A percentile compares a stretch with the other conserved stretches of the same genome.
These are phyloP conservation scores for Cyberlindnera maritima DNA, from an alignment of 805 yeast genomes.

Conservation along the genomic window DNA sequence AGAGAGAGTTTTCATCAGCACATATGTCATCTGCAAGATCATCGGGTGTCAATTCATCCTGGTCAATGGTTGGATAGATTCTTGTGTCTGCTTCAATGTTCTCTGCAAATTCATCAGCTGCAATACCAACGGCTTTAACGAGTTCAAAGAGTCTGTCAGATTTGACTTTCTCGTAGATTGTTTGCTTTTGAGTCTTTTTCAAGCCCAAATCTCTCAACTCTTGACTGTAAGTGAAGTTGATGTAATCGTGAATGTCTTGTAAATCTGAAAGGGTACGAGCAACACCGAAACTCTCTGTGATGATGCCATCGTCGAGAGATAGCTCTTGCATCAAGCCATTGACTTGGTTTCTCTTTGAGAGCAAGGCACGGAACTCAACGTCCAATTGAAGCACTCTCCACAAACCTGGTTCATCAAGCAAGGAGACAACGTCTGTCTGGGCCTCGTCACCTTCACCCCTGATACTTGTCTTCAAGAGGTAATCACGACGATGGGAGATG, in stretches of 20 bases:
- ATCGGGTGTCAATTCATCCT: constrained; percentile 45
- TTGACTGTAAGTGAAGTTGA: constrained; percentile 63
- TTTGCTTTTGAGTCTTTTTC: constrained; percentile 40
- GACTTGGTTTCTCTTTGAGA: constrained; percentile 68
- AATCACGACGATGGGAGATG: constrained; percentile 94
- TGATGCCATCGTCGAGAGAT: constrained; percentile 54
- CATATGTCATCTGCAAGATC: constrained; percentile 49
- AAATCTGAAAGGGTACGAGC: constrained; percentile 71
- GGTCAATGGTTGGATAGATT: constrained; percentile 69
- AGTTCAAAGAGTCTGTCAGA: constrained; percentile 61
- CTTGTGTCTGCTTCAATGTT: constrained; percentile 68
- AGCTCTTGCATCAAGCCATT: constrained; percentile 53
- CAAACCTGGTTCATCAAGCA: constrained; percentile 76
- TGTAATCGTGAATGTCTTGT: constrained; percentile 83
- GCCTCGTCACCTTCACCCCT: constrained; percentile 42
- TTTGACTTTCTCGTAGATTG: constrained; percentile 65
- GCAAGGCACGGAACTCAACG: constrained; percentile 80
- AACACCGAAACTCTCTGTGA: constrained; percentile 50
- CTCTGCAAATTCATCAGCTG: constrained; percentile 80
- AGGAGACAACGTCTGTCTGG: constrained; percentile 37
- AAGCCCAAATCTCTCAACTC: constrained; percentile 37
- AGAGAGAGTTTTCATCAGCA: constrained; percentile 40
- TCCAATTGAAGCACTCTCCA: constrained; percentile 91
- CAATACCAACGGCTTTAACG: constrained; percentile 68
- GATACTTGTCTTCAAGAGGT: constrained; percentile 58